Evolutionary conservation across 257 asterid species (phyloP).

Genomic region (Forsythia viridissima): DNA sequence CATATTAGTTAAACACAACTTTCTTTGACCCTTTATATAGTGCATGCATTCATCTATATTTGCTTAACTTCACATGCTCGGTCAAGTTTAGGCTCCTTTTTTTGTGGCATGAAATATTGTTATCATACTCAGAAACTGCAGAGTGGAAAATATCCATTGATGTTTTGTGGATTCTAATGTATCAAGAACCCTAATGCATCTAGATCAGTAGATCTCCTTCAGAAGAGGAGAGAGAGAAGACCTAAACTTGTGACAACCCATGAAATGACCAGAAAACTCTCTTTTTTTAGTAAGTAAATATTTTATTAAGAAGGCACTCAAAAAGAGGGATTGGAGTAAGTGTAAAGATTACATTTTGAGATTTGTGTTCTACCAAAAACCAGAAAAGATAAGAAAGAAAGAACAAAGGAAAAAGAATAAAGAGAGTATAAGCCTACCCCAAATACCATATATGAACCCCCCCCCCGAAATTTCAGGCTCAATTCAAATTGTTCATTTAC

Average conservation of each 20-base stretch:
- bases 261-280: not conserved
- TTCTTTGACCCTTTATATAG: not conserved
- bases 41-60: not conserved
- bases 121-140: not conserved
- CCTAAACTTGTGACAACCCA: not conserved
- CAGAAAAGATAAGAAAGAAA: not conserved
- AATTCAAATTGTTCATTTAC: not conserved
- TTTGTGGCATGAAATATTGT: not conserved
- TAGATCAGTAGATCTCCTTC: not conserved
- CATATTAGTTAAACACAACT: slow-evolving; percentile 10
- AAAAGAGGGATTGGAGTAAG: not conserved
- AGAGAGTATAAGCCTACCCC: not conserved
- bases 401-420: not conserved
- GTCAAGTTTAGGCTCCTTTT: not conserved
- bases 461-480: not conserved
- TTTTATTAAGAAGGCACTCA: not conserved
- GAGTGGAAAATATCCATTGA: not conserved
- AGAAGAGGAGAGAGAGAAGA: not conserved
- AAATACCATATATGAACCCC: too few species aligned
- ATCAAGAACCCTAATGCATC: not conserved
- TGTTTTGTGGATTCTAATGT: not conserved
- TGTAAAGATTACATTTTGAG: not conserved
- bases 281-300: not conserved
- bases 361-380: not conserved
- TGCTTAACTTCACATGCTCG: not conserved